phyloP scores from a whole-genome alignment of 1,284 basidiomycete genomes.

The Moesziomyces parantarcticus region DNA sequence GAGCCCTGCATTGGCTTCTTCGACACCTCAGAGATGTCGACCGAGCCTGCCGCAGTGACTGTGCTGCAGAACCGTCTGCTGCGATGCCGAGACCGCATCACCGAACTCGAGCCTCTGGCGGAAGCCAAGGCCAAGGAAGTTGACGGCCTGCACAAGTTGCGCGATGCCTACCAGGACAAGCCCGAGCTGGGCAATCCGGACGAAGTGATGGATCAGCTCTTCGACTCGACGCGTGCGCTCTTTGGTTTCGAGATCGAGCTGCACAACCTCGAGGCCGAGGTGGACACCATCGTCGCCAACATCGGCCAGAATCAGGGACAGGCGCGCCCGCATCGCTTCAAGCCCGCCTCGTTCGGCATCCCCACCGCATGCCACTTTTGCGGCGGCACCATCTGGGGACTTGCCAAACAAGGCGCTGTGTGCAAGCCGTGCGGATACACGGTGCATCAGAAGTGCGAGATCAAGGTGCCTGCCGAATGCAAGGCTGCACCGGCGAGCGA shows the following conservation, averaged over 20 bases:
- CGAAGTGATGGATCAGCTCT: conserved; percentile 54
- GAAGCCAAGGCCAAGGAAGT: conserved; percentile 47
- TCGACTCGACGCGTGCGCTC: conserved; percentile 31
- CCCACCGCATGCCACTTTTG: conserved; percentile 55
- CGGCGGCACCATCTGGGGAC: conserved; percentile 52
- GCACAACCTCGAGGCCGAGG: conserved; percentile 39
- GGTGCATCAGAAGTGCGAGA: conserved; percentile 57
- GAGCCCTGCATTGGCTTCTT: conserved; percentile 59
- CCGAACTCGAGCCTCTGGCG: conserved; percentile 40
- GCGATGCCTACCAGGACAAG: conserved; percentile 45
- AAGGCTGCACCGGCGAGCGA: conserved; percentile 28
- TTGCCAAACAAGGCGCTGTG: conserved; percentile 48
- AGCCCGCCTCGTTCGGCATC: conserved; percentile 53
- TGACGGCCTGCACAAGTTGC: conserved; percentile 44
- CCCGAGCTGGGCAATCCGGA: conserved; percentile 47
- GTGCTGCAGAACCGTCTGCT: conserved; percentile 53
- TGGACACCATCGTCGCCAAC: conserved; percentile 30
- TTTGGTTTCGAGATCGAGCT: conserved; percentile 44
- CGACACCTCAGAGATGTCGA: conserved; percentile 53
- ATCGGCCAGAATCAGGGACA: conserved; percentile 49
- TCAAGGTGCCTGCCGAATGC: conserved; percentile 57
- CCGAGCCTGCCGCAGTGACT: conserved; percentile 32
- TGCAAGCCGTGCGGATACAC: conserved; percentile 60
- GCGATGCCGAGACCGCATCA: conserved; percentile 30
- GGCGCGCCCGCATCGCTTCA: conserved; percentile 54